These are phyloP conservation scores for Tylopilus vinaceipallidus DNA, from an alignment of 768 basidiomycete genomes.

Conservation along the genomic window DNA sequence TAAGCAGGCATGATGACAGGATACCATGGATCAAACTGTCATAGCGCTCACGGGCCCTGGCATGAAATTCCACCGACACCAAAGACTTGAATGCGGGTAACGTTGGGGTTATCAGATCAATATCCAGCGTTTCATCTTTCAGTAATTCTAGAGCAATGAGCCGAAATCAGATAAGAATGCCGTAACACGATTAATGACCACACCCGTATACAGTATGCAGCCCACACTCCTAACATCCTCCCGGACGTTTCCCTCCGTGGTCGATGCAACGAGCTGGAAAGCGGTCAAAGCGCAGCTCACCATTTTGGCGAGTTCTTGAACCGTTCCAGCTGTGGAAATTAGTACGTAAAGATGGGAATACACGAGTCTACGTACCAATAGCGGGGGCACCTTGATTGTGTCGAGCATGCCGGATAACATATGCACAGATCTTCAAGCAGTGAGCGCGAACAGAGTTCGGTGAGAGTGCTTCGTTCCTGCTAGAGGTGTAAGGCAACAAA, in stretches of 20 bases:
- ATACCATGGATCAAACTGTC: constrained; percentile 70
- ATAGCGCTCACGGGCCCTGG: constrained; percentile 51
- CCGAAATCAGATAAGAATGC: neutral
- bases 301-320: constrained; percentile 57
- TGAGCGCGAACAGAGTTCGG: constrained; percentile 46
- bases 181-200: neutral
- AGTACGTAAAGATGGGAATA: constrained; percentile 8
- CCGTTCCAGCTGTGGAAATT: constrained; percentile 45
- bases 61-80: constrained; percentile 47
- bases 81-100: constrained; percentile 78
- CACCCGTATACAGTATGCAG: constrained; percentile 77
- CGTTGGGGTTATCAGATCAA: constrained; percentile 78
- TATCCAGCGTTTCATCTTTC: constrained; percentile 78
- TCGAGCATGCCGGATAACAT: constrained; percentile 71
- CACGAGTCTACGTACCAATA: constrained; percentile 41
- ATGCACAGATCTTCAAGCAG: constrained; percentile 81
- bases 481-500: neutral
- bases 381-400: constrained; percentile 51
- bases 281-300: constrained; percentile 62
- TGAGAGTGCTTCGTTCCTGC: constrained; percentile 33
- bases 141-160: constrained; percentile 59
- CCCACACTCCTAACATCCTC: constrained; percentile 82
- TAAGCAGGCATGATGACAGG: constrained; percentile 79
- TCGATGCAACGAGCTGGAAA: constrained; percentile 56
- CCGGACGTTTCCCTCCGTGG: constrained; percentile 51